Evolutionary conservation across 345 rosid species (phyloP), one percentile per base, ranked within the genome.

Genomic region (Rhizophora mangle): DNA sequence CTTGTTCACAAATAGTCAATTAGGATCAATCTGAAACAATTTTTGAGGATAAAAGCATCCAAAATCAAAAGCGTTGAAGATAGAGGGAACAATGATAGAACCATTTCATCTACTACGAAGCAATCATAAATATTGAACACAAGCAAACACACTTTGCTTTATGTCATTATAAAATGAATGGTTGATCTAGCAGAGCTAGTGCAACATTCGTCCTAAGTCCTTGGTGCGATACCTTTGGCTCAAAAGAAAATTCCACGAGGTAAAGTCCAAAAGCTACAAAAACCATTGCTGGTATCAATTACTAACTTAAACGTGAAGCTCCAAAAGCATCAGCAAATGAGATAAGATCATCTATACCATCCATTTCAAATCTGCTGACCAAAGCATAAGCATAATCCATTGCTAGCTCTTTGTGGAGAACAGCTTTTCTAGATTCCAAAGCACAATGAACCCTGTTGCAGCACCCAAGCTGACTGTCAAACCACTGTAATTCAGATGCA

Each of bases 341-440:
- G 60, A 92, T 80, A 58, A 95, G 96, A 70, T 95, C 88, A 72
- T 82, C 87, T 75, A 92, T 72, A 75, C 65, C 75, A 39, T 86
- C 93, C 52, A 84, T 70, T 66, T 92, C 96, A 76, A 86, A 95
- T 63, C 99, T 96, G 60, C 88, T 90, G 71, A 95, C 96, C 72
- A 95, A 67, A 68, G 96, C 96, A 67, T 96, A 85, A 21, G 97
- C 97, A 72, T 92, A 95, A 47, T 96, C 97, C 99, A 95, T 95
- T 58, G 96, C 99, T 80, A 92, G 97, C 82, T 95, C 99, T 79
- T 90, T 90, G 82, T 80, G 85, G 62, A 95, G 88, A 58, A 89
- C 93, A 15, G 82, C 87, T 71, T 81, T 92, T 70, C 99, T 84
- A 72, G 86, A 81, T 77, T 90, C 97, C 72, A 92, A 68, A 63